Percentiles rank a stretch among this genome's conserved stretches.
Conservation (phyloP, 2,329 filamentous ascomycete species). For the Diplodia mutila region DNA sequence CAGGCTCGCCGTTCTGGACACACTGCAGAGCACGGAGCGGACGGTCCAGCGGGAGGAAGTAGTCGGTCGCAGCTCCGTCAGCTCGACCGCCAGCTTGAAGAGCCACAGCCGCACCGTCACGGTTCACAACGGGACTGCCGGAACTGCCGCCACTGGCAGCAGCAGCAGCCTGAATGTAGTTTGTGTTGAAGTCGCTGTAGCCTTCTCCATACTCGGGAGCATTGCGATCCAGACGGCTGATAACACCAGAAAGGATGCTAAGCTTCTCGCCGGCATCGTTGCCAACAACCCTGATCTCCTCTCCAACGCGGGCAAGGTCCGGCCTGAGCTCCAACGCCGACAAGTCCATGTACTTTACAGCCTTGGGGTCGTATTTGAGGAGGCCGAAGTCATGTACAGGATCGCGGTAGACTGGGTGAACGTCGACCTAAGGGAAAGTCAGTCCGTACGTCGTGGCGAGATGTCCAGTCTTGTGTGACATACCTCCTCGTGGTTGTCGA, state of each 20-base stretch:
- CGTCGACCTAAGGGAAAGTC: conserved; percentile 70
- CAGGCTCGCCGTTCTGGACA: conserved; percentile 73
- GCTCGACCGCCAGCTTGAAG: conserved; percentile 91
- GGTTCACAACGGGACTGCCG: conserved; percentile 96
- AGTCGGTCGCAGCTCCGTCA: conserved; percentile 95
- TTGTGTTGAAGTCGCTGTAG: conserved; percentile 94
- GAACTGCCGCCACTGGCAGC: conserved; percentile 96
- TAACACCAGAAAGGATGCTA: conserved; percentile 95
- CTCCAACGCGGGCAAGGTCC: conserved; percentile 81
- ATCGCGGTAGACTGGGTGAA: conserved; percentile 94
- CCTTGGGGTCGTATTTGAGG: conserved; percentile 90
- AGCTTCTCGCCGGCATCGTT: conserved; percentile 99
- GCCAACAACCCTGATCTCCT: conserved; percentile 94
- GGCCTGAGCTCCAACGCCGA: conserved; percentile 79
- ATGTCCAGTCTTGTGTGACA: conserved; percentile 29
- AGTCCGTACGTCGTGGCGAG: conserved; percentile 24
- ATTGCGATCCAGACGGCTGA: conserved; percentile 93
- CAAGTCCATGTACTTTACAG: conserved; percentile 96
- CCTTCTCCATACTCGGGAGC: conserved; percentile 97
- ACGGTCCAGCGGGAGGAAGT: conserved; percentile 92
- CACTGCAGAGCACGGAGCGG: conserved; percentile 85
- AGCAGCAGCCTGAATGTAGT: conserved; percentile 97
- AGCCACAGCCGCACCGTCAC: conserved; percentile 88
- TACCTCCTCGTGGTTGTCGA: conserved; percentile 93
- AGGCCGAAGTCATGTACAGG: conserved; percentile 99